Evolutionary conservation across 139 green algal genomes (phyloP), one percentile per base, ranked within the genome.

Genomic region (Picochlorum sp.): DNA sequence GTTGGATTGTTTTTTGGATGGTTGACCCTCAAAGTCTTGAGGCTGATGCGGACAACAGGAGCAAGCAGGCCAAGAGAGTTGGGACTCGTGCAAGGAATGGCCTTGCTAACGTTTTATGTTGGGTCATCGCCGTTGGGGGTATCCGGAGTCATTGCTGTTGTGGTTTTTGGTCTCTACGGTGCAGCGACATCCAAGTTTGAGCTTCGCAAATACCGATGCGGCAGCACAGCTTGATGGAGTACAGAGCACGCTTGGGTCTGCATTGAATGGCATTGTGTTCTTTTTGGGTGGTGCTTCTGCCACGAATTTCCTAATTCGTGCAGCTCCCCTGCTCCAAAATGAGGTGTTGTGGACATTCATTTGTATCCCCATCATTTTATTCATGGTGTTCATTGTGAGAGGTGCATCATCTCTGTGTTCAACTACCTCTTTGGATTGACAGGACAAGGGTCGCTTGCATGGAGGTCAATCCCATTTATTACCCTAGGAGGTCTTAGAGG

Each of bases 121-220:
- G 79, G 80, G 20, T 84, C 89, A 51, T 77, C 30, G 37, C 71
- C 71, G 0, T 50, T 65, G 4, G 65, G 71, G 45, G 63, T 34
- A 44, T 71, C 72, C 49, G 79, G 79, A 21, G 88, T 94, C 0
- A 91, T 95, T 49, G 82, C 85, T 13, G 89, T 95, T 21, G 88
- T 91, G 21, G 83, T 93, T 16, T 94, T 83, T 66, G 89, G 88
- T 0, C 68, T 96, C 38, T 92, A 87, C 45, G 89, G 88, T 16
- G 72, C 83, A 11, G 79, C 82, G 10, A 89, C 77, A 4, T 76
- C 69, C 66, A 80, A 85, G 70, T 87, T 82, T 71, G 65, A 85
- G 56, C 67, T 72, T 21, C n/a, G 21, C 68, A 1, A 21, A 32
- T 2, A 45, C 49, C 13, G 64, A 71, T 41, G 47, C 66, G 21